Evolutionary conservation across 2,329 filamentous ascomycete genomes (phyloP), one percentile per base, ranked within the genome.

Genomic region (Mycogone perniciosa): DNA sequence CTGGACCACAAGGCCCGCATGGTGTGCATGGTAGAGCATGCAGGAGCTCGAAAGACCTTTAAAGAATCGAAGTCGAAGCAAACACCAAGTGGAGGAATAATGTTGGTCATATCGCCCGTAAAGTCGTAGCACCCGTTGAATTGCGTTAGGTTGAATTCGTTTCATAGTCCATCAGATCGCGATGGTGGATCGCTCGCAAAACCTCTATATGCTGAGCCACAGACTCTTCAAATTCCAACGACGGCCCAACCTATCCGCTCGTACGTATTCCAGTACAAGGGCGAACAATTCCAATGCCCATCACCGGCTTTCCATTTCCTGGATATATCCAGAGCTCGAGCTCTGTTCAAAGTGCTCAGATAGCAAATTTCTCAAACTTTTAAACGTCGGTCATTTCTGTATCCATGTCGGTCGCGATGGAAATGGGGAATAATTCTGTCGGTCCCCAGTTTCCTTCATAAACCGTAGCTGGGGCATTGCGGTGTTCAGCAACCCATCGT

Each of bases 381-480:
- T 70, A 82, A 48, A 78, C 77, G 57, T 80, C 80, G 11, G 71
- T 80, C 80, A 83, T 83, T 62, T 81, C 79, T 4, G 77, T 79
- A 56, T 82, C 79, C 41, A 60, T 63, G 46, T 71, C 68, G n/a
- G 56, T 56, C 4, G 64, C 60, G 35, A 68, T 65, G 5, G 67
- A 67, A 20, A 69, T 66, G 5, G 67, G 59, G 31, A 72, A 64
- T 45, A 76, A 67, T 47, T 79, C 76, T n/a, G 73, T 84, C 31
- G 92, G 92, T 4, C 93, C 93, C 87, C 91, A 99, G 65, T 89
- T 93, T 56, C 93, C 93, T 71, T 99, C 93, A 60, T 88, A 99
- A 48, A 99, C 84, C 0, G 90, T 96, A n/a, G 93, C 93, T 41
- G 90, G 88, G 8, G 90, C 88, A 50, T 86, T 84, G 50, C 90